Conservation (phyloP, 805 yeast genomes). For the Candida lessepsii region DNA sequence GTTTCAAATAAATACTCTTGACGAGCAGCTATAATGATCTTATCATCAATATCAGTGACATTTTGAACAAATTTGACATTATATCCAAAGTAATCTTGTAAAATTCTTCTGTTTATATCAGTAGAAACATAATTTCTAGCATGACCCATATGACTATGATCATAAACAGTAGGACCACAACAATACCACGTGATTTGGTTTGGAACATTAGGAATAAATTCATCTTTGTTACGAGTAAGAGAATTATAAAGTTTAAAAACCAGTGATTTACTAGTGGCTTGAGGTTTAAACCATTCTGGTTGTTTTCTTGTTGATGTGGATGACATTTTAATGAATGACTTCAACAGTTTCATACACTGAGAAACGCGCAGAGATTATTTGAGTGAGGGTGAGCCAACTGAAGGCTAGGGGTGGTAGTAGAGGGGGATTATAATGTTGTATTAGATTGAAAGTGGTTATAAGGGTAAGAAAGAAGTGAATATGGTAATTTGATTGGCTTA, state of each 20-base stretch:
- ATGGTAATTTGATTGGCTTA: too few relatives aligned
- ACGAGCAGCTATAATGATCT: conserved; percentile 91
- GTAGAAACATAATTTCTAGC: conserved; percentile 95
- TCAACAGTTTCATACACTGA: too few relatives aligned
- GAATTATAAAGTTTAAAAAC: conserved; percentile 72
- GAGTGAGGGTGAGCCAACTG: too few relatives aligned
- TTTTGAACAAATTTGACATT: conserved; percentile 87
- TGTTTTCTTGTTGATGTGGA: conserved; percentile 22
- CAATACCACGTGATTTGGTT: conserved; percentile 88
- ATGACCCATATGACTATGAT: conserved; percentile 96
- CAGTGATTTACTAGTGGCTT: conserved; percentile 15
- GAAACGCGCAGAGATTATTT: too few relatives aligned
- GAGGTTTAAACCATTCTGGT: conserved; percentile 35
- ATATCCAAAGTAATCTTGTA: conserved; percentile 90
- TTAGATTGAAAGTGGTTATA: too few relatives aligned
- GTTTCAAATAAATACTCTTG: conserved; percentile 77
- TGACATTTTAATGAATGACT: conserved; percentile 20
- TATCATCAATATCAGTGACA: conserved; percentile 98
- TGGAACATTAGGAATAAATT: conserved; percentile 66
- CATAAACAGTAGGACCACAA: conserved; percentile 98
- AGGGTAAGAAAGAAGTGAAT: too few relatives aligned
- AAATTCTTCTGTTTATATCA: conserved; percentile 86
- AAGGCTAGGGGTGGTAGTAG: too few relatives aligned
- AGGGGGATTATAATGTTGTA: too few relatives aligned
- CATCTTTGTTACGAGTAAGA: conserved; percentile 76